These are phyloP conservation scores for Xerocomellus chrysenteron DNA, from an alignment of 768 basidiomycete species.

Conservation along the genomic window DNA sequence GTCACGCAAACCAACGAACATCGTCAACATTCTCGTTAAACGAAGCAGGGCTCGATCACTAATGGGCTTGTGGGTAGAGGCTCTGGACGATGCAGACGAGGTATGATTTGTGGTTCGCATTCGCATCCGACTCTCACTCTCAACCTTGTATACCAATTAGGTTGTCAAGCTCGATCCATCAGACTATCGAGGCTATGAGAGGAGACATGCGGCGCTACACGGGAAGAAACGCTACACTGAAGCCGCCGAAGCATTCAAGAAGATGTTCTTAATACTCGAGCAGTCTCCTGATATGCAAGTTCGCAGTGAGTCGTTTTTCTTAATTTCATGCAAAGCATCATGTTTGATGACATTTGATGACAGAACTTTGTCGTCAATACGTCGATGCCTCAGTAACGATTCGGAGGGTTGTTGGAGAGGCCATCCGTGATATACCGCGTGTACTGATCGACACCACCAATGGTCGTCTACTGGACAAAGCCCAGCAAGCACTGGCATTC, in stretches of 20 bases:
- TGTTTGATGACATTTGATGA: background rate
- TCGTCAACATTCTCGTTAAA: too few species aligned
- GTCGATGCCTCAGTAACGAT: background rate
- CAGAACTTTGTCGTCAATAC: background rate
- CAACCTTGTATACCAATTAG: background rate
- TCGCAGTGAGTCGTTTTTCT: background rate
- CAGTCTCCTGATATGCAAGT: background rate
- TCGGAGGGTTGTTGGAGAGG: background rate
- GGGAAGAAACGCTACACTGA: too few species aligned
- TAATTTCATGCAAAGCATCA: background rate
- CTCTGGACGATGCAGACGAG: too few species aligned
- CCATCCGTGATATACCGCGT: background rate
- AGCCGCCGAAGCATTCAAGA: too few species aligned
- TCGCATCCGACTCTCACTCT: too few species aligned
- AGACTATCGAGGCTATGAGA: slow-evolving; percentile 2
- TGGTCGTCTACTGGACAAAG: too few species aligned
- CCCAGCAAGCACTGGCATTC: too few species aligned
- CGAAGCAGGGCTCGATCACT: too few species aligned
- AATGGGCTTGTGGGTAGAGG: too few species aligned
- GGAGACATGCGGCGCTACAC: background rate
- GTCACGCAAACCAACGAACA: too few species aligned
- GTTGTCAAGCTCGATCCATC: background rate
- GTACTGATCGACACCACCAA: background rate
- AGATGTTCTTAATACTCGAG: too few species aligned
- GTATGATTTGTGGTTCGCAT: too few species aligned